Evolutionary conservation across 305 asterid species (phyloP).

Genomic region (Euphrasia arctica): DNA sequence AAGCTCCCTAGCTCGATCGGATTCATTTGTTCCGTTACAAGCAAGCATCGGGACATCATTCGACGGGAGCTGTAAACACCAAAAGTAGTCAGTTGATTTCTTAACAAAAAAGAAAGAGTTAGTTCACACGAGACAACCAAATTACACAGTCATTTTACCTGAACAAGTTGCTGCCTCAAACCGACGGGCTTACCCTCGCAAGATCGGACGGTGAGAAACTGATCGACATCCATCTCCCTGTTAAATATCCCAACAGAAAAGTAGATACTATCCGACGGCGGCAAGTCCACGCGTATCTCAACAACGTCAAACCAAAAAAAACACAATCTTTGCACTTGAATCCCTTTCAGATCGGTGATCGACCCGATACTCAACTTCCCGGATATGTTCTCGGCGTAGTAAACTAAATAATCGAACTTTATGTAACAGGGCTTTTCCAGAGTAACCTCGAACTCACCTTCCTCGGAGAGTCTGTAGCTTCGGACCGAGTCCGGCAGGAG

Average conservation of each 20-base stretch:
- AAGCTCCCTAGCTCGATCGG: too few species aligned
- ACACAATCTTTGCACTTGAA: constrained; percentile 62
- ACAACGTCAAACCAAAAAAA: constrained; percentile 83
- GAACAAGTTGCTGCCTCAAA: constrained; percentile 32
- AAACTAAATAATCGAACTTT: constrained; percentile 72
- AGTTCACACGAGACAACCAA: too few species aligned
- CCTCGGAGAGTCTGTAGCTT: constrained; percentile 60
- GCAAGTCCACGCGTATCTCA: constrained; percentile 79
- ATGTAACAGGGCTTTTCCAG: constrained; percentile 64
- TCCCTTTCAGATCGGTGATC: constrained; percentile 57
- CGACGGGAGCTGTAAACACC: too few species aligned
- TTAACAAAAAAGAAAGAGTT: too few species aligned
- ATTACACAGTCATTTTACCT: constrained; percentile 35
- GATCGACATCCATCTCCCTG: constrained; percentile 72
- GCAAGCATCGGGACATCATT: too few species aligned
- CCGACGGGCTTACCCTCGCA: constrained; percentile 57
- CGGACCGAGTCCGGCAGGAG: constrained; percentile 77
- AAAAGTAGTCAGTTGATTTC: too few species aligned
- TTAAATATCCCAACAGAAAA: constrained; percentile 79
- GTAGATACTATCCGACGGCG: constrained; percentile 71
- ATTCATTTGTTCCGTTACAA: too few species aligned
- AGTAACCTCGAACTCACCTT: constrained; percentile 62
- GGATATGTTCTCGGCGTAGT: constrained; percentile 64
- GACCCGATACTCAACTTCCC: constrained; percentile 75
- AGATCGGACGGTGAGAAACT: constrained; percentile 69